Conservation (phyloP, 345 rosid genomes). For the Ricinus communis region DNA sequence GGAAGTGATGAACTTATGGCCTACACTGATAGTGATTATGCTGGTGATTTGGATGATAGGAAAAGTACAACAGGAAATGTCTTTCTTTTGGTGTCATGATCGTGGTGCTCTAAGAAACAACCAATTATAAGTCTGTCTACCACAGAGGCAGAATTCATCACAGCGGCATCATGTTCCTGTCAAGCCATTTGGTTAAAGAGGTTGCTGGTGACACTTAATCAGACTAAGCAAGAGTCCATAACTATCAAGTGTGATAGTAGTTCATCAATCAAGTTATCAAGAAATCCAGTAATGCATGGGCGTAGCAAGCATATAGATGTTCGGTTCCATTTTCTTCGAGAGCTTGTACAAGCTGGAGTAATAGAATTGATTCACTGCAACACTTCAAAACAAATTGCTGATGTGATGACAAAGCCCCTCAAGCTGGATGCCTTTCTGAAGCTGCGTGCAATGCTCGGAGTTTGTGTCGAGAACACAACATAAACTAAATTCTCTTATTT, state of each 20-base stretch:
- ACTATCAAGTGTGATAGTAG: neutral
- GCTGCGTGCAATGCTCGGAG: too few relatives aligned
- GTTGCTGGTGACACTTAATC: too few relatives aligned
- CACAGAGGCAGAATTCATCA: too few relatives aligned
- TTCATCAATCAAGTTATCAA: neutral
- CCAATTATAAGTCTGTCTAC: too few relatives aligned
- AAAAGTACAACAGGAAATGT: neutral
- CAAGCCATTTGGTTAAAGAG: too few relatives aligned
- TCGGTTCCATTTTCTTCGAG: neutral
- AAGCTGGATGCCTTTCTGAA: neutral
- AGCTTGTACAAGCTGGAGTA: neutral
- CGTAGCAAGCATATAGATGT: neutral
- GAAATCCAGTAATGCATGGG: neutral
- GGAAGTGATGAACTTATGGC: neutral
- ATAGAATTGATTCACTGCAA: too few relatives aligned
- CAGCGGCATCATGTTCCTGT: too few relatives aligned
- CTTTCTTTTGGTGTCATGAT: too few relatives aligned
- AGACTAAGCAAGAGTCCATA: too few relatives aligned
- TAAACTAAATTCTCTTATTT: too few relatives aligned
- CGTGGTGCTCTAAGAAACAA: too few relatives aligned
- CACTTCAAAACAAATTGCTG: neutral
- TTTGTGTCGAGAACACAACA: too few relatives aligned
- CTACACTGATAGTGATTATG: neutral
- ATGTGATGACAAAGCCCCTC: neutral
- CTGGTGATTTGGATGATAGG: neutral